Conservation (phyloP, 108 stramenopile genomes). For the Discostella pseudostelligera region DNA sequence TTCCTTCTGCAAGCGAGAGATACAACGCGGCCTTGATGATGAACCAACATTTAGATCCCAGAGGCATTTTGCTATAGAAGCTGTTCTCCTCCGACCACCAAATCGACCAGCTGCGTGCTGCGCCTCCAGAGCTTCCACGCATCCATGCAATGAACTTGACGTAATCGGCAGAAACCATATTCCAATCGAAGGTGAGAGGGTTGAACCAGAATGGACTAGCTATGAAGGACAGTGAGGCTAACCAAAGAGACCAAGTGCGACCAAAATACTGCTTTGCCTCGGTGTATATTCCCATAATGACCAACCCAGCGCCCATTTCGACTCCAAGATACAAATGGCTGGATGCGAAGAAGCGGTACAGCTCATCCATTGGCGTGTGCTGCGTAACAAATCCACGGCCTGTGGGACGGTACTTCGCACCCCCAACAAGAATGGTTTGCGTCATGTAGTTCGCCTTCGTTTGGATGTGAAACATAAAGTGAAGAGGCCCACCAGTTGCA, state of each 20-base stretch:
- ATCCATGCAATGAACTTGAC: slow-evolving; percentile 88
- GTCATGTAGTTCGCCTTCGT: slow-evolving; percentile 97
- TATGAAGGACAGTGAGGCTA: slow-evolving; percentile 93
- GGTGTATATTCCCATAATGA: slow-evolving; percentile 87
- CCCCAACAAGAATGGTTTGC: slow-evolving; percentile 97
- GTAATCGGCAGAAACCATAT: slow-evolving; percentile 84
- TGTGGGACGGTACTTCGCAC: slow-evolving; percentile 95
- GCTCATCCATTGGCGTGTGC: slow-evolving; percentile 94
- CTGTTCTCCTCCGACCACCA: slow-evolving; percentile 96
- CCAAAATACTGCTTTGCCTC: slow-evolving; percentile 93
- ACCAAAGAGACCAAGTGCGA: slow-evolving; percentile 97
- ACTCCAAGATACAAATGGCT: slow-evolving; percentile 97
- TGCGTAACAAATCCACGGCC: slow-evolving; percentile 99
- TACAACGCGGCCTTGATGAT: slow-evolving; percentile 81
- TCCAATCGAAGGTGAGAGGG: slow-evolving; percentile 97
- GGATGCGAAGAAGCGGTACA: slow-evolving; percentile 95
- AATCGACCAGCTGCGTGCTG: slow-evolving; percentile 88
- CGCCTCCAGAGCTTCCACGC: slow-evolving; percentile 76
- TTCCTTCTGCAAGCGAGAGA: slow-evolving; percentile 82
- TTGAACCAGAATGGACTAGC: slow-evolving; percentile 99
- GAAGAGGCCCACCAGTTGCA: slow-evolving; percentile 94
- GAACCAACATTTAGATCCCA: slow-evolving; percentile 78
- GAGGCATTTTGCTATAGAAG: slow-evolving; percentile 78
- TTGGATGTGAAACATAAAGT: slow-evolving; percentile 99
- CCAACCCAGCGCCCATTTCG: slow-evolving; percentile 89